A percentile compares a stretch with the other conserved stretches of the same genome.
Evolutionary conservation across 225 moss, liverwort and hornwort species (phyloP).

Genomic region (Bryoerythrophyllum caledonicum): DNA sequence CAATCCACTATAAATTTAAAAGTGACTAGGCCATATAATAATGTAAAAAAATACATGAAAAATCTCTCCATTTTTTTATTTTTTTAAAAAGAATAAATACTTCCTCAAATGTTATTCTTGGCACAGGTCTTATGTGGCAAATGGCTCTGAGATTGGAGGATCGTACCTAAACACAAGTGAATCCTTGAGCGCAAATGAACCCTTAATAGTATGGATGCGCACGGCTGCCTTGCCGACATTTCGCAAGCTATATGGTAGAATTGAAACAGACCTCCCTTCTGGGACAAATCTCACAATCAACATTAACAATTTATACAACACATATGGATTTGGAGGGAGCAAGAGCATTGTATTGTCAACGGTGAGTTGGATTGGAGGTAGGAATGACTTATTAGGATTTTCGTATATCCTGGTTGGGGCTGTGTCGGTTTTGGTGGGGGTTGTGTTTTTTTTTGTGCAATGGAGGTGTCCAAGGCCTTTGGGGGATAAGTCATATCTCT

Average conservation of each 20-base stretch:
- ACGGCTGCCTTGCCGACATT: slow-evolving; percentile 53
- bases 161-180: slow-evolving; percentile 19
- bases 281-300: slow-evolving; percentile 36
- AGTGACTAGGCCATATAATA: too few species aligned
- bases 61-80: too few species aligned
- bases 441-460: slow-evolving; percentile 37
- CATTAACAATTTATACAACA: slow-evolving; percentile 58
- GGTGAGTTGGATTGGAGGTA: slow-evolving; percentile 59
- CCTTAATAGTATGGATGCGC: slow-evolving; percentile 67
- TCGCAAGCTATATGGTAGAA: slow-evolving; percentile 61
- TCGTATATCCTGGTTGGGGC: slow-evolving; percentile 44
- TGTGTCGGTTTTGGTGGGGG: slow-evolving; percentile 32
- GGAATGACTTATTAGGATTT: slow-evolving; percentile 47
- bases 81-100: too few species aligned
- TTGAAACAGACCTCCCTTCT: slow-evolving; percentile 38
- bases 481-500: slow-evolving; percentile 50
- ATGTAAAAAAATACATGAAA: too few species aligned
- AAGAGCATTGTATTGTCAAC: slow-evolving; percentile 54
- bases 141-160: slow-evolving; percentile 60
- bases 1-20: too few species aligned
- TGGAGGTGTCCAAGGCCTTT: slow-evolving; percentile 45
- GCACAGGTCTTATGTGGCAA: background rate
- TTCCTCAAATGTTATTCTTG: too few species aligned
- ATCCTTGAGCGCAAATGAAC: slow-evolving; percentile 46
- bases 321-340: slow-evolving; percentile 49